These are phyloP conservation scores for Hymenoscyphus linearis DNA, from an alignment of 2,329 filamentous ascomycete genomes.

Conservation along the genomic window DNA sequence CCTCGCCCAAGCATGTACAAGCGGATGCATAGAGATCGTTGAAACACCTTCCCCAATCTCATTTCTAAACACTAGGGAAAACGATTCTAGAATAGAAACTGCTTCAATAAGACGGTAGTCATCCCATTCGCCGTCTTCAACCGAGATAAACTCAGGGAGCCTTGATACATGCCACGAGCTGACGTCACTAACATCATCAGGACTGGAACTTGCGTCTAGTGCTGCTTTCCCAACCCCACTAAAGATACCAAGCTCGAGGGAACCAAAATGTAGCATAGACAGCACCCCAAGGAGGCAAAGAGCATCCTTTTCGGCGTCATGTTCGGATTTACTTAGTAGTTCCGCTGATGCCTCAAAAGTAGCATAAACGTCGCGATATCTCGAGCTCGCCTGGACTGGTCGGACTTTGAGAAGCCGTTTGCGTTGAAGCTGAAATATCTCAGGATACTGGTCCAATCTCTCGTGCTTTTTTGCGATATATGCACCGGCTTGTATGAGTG, in stretches of 20 bases:
- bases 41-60: slow-evolving; percentile 3
- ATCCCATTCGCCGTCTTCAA: slow-evolving; percentile 27
- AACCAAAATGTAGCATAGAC: slow-evolving; percentile 25
- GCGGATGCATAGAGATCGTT: slow-evolving; percentile 28
- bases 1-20: slow-evolving; percentile 21
- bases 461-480: slow-evolving; percentile 5
- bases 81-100: slow-evolving; percentile 26
- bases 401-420: slow-evolving; percentile 28
- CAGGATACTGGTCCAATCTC: neutral
- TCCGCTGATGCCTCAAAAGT: slow-evolving; percentile 35
- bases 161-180: slow-evolving; percentile 16
- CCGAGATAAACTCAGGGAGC: slow-evolving; percentile 19
- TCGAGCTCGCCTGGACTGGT: slow-evolving; percentile 28
- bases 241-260: slow-evolving; percentile 31
- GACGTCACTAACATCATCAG: slow-evolving; percentile 6
- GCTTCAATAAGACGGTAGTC: slow-evolving; percentile 27
- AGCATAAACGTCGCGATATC: slow-evolving; percentile 34
- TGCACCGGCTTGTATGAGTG: slow-evolving; percentile 27
- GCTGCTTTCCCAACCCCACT: slow-evolving; percentile 25
- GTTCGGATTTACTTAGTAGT: slow-evolving; percentile 19
- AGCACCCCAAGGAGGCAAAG: slow-evolving; percentile 30
- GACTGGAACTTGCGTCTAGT: slow-evolving; percentile 2
- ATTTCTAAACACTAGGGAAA: slow-evolving; percentile 26
- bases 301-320: slow-evolving; percentile 23
- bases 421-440: slow-evolving; percentile 11